Conservation (phyloP, 306 rosid species). For the Rubus idaeus region DNA sequence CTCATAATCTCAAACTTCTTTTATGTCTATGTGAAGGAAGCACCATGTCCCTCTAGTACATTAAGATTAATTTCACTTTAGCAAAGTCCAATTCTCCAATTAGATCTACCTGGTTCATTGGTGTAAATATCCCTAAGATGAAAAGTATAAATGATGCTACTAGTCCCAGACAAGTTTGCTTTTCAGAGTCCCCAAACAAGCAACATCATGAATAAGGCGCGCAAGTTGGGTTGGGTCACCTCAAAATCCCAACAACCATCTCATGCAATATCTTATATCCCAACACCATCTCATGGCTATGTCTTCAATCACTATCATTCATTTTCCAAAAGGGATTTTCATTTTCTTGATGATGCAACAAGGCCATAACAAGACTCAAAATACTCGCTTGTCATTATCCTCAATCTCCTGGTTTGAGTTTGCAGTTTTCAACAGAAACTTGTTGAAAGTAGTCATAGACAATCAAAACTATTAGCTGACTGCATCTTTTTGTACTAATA, state of each 20-base stretch:
- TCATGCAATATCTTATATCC: neutral
- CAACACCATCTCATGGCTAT: neutral
- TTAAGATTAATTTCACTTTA: slow-evolving; percentile 34
- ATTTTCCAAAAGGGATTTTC: neutral
- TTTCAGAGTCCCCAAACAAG: slow-evolving; percentile 15
- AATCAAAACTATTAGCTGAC: neutral
- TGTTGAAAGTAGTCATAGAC: neutral
- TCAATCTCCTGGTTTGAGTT: neutral
- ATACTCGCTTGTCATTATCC: neutral
- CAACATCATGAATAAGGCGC: neutral
- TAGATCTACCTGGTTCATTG: slow-evolving; percentile 4
- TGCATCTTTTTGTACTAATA: neutral
- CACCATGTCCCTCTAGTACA: slow-evolving; percentile 38
- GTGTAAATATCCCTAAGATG: slow-evolving; percentile 3
- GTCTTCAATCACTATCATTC: neutral
- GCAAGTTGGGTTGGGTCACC: slow-evolving; percentile 7
- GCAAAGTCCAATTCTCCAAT: slow-evolving; percentile 18
- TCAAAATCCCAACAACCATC: neutral
- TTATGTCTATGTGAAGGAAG: slow-evolving; percentile 50
- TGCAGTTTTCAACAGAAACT: neutral
- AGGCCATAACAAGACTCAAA: neutral
- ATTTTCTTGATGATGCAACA: neutral
- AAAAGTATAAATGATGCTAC: slow-evolving; percentile 22
- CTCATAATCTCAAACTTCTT: slow-evolving; percentile 47
- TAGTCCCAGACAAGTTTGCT: neutral